Evolutionary conservation across 176 grass and related monocot genomes (phyloP).

Genomic region (Cocos nucifera): DNA sequence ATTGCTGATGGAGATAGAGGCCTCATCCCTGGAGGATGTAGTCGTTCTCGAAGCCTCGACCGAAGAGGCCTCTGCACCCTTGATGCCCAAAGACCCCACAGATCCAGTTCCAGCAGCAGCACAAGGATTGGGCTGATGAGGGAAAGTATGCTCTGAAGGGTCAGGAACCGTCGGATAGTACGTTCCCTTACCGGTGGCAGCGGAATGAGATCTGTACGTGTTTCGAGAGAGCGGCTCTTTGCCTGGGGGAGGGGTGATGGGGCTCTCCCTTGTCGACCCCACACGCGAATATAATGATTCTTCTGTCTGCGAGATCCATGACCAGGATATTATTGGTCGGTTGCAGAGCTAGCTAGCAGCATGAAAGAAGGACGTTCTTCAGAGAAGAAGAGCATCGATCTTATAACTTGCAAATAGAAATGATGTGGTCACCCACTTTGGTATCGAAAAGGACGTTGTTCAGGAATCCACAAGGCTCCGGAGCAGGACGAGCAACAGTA

Average conservation of each 20-base stretch:
- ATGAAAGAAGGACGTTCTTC: too few relatives aligned
- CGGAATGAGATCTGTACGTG: constrained; percentile 9
- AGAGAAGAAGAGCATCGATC: too few relatives aligned
- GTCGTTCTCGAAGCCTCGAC: constrained; percentile 61
- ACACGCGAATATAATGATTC: constrained; percentile 61
- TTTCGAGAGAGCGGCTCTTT: constrained; percentile 32
- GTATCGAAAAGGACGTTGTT: too few relatives aligned
- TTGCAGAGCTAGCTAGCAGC: too few relatives aligned
- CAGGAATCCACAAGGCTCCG: too few relatives aligned
- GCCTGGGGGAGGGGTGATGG: constrained; percentile 17
- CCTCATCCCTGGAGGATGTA: constrained; percentile 80
- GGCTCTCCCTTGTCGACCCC: constrained; percentile 57
- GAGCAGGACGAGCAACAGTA: too few relatives aligned
- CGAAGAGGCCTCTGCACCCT: neutral
- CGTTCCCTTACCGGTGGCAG: constrained; percentile 27
- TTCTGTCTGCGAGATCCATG: constrained; percentile 33
- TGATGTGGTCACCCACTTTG: too few relatives aligned
- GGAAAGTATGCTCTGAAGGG: constrained; percentile 71
- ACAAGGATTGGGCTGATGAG: constrained; percentile 5
- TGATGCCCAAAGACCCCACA: constrained; percentile 13
- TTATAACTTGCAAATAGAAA: too few relatives aligned
- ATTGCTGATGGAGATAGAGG: constrained; percentile 87
- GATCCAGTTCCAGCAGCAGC: neutral
- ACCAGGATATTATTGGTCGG: too few relatives aligned
- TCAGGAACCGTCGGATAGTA: constrained; percentile 54